Percentiles rank a stretch among this genome's conserved stretches.
phyloP scores from a whole-genome alignment of 2,329 filamentous ascomycete genomes.

The Diaporthe vaccinii region DNA sequence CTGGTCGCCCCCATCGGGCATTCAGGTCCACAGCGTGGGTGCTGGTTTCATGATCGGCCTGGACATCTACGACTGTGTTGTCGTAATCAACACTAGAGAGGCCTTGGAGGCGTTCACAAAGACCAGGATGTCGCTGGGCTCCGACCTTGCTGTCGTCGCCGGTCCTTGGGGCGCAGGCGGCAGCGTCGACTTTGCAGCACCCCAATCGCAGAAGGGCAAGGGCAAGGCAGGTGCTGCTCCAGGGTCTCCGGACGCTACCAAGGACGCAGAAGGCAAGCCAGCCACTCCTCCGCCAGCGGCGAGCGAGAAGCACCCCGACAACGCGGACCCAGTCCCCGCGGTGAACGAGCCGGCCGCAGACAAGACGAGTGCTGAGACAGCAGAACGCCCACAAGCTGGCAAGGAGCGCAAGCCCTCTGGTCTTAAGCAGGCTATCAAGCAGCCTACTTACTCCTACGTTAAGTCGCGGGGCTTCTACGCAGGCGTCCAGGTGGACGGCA shows the following conservation, averaged over 20 bases:
- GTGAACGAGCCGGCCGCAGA: constrained; percentile 60
- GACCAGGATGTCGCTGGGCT: constrained; percentile 81
- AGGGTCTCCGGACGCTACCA: constrained; percentile 30
- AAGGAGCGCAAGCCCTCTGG: constrained; percentile 45
- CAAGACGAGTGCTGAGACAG: constrained; percentile 62
- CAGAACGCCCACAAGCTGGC: constrained; percentile 35
- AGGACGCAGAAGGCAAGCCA: constrained; percentile 38
- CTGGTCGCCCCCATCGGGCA: constrained; percentile 87
- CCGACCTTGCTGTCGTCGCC: constrained; percentile 82
- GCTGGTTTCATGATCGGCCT: constrained; percentile 85
- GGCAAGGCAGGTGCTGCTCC: constrained; percentile 38
- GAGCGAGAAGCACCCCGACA: constrained; percentile 43
- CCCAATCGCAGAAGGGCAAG: constrained; percentile 41
- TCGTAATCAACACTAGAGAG: constrained; percentile 84
- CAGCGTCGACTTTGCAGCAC: constrained; percentile 71
- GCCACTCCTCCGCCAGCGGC: not conserved
- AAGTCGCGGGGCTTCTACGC: constrained; percentile 92
- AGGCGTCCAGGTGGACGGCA: constrained; percentile 88
- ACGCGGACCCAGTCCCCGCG: constrained; percentile 43
- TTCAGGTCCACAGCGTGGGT: constrained; percentile 84
- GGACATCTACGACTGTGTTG: constrained; percentile 91
- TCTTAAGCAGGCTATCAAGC: constrained; percentile 48
- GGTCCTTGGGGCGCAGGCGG: constrained; percentile 79
- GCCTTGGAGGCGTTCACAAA: constrained; percentile 84
- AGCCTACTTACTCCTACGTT: constrained; percentile 76